These are phyloP conservation scores for Histomonas meleagridis DNA, from an alignment of 208 protist species.

Conservation along the genomic window DNA sequence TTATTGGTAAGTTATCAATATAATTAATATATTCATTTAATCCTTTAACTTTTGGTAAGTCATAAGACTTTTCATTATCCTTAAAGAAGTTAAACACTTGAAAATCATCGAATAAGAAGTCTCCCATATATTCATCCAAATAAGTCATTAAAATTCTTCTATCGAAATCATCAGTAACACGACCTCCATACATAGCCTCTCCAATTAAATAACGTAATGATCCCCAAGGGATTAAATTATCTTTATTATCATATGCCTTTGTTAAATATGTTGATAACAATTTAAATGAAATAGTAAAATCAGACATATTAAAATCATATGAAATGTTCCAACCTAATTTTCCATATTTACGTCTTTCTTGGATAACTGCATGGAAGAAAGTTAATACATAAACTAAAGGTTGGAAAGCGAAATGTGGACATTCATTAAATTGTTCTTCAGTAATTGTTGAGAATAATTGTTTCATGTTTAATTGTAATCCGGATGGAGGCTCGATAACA, in stretches of 20 bases:
- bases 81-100: slow-evolving; percentile 90
- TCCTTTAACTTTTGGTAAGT: slow-evolving; percentile 64
- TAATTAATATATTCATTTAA: slow-evolving; percentile 67
- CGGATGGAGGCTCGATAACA: slow-evolving; percentile 94
- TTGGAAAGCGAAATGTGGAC: slow-evolving; percentile 79
- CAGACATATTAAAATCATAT: slow-evolving; percentile 97
- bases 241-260: slow-evolving; percentile 76
- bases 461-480: slow-evolving; percentile 93
- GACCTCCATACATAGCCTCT: slow-evolving; percentile 94
- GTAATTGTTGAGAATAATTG: slow-evolving; percentile 81
- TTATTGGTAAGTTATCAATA: slow-evolving; percentile 73
- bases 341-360: slow-evolving; percentile 69
- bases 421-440: slow-evolving; percentile 60
- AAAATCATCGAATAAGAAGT: slow-evolving; percentile 96
- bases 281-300: slow-evolving; percentile 87
- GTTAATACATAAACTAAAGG: slow-evolving; percentile 88
- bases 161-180: slow-evolving; percentile 90
- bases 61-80: slow-evolving; percentile 68
- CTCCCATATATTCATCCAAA: slow-evolving; percentile 95
- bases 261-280: slow-evolving; percentile 85
- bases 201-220: slow-evolving; percentile 93
- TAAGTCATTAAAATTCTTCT: slow-evolving; percentile 89
- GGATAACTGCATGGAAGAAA: slow-evolving; percentile 95
- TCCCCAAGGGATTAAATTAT: slow-evolving; percentile 83
- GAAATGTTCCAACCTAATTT: slow-evolving; percentile 88